Percentiles rank a stretch among this genome's conserved stretches.
Evolutionary conservation across 2,329 filamentous ascomycete species (phyloP).

Genomic region (Fusarium sp.): DNA sequence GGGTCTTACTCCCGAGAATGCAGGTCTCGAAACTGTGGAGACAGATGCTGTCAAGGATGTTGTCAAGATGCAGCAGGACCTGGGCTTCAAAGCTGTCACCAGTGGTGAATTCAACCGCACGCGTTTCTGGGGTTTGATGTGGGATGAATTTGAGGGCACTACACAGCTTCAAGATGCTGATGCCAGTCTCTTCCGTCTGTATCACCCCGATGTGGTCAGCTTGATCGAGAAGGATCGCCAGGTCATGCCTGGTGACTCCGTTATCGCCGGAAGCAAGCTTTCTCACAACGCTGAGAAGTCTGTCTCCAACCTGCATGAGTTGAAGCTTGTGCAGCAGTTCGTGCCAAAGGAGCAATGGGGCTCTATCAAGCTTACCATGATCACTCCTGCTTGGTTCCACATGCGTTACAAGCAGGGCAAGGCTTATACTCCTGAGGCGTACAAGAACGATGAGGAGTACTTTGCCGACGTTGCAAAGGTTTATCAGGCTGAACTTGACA

Average conservation of each 20-base stretch:
- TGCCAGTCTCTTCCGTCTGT: slow-evolving; percentile 63
- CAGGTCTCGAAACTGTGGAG: slow-evolving; percentile 69
- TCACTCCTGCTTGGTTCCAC: slow-evolving; percentile 60
- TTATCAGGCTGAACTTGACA: slow-evolving; percentile 71
- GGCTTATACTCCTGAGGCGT: slow-evolving; percentile 44
- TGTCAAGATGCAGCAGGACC: slow-evolving; percentile 74
- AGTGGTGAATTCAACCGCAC: slow-evolving; percentile 76
- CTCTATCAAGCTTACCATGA: slow-evolving; percentile 66
- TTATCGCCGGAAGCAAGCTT: slow-evolving; percentile 63
- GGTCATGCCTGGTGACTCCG: slow-evolving; percentile 68
- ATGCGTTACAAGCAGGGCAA: slow-evolving; percentile 48
- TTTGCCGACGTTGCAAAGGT: slow-evolving; percentile 74
- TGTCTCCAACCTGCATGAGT: slow-evolving; percentile 62
- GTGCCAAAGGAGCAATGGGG: slow-evolving; percentile 61
- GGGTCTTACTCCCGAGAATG: slow-evolving; percentile 62
- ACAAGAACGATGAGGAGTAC: slow-evolving; percentile 60
- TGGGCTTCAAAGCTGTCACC: slow-evolving; percentile 74
- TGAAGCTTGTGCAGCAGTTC: slow-evolving; percentile 59
- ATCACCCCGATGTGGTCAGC: slow-evolving; percentile 66
- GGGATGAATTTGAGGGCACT: slow-evolving; percentile 65
- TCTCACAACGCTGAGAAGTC: slow-evolving; percentile 56
- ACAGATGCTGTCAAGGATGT: slow-evolving; percentile 64
- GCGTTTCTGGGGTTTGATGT: slow-evolving; percentile 60
- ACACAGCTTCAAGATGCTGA: slow-evolving; percentile 62
- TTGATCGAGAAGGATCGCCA: slow-evolving; percentile 64